Base-by-base conservation (phyloP, 805 yeast species). In the Wickerhamiella australiensis region DNA sequence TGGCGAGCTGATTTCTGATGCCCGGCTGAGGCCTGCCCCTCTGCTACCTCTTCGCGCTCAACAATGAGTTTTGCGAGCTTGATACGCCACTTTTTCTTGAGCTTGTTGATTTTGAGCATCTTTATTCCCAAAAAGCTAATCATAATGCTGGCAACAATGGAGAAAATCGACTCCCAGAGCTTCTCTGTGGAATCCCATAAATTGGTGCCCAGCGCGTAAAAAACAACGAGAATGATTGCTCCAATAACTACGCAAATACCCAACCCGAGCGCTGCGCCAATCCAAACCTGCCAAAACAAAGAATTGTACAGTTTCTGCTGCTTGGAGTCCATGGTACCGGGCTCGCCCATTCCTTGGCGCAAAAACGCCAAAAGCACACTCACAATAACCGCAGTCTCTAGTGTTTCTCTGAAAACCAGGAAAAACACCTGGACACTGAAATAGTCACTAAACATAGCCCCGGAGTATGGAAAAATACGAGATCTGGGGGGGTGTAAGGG, bases 101-200 rank as follows among this genome's bases (percentile, higher is more conserved):
- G 69, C 61, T 82, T 80, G 57, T 87, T 85, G 61, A 87, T 75
- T 54, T 95, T 71, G 53, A 87, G 69, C 61, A 87, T 77, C 49
- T 90, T 82, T 29, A 85, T 60, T 0, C 96, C 96, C 96, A 87
- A 86, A 6, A 80, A 67, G 0, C 95, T 83, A 52, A 87, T 87
- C 52, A 87, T 77, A 1, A 82, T 59, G 17, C 92, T 77, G 2
- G 95, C 86, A 26, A 86, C 63, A 12, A 88, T 71, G 57, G 90
- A 82, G 60, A 87, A 78, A 0, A 79, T 66, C 6, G 95, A 95
- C 62, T 87, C 96, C 84, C 95, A 87, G 48, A 85, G 71, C 58
- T 92, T 78, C 62, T 87, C 96, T 37, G 95, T 82, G 52, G 78
- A 68, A 7, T 88, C 76, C 96, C 96, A 87, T 49, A 85, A 67